Base-by-base conservation (phyloP, 1,284 basidiomycete species). In the Trametes pubescens region DNA sequence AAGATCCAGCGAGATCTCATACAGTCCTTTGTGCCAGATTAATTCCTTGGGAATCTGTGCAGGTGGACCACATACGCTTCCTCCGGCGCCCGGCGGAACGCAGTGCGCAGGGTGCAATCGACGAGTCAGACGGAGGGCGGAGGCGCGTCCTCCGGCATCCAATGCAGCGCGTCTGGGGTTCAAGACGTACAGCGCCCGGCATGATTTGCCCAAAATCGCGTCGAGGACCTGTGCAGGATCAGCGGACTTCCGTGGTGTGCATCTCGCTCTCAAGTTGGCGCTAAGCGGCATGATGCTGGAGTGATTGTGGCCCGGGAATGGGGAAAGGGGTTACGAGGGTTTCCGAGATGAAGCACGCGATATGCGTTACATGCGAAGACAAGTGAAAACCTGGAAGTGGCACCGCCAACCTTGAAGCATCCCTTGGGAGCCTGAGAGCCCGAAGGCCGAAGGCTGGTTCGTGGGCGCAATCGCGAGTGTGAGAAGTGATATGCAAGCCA, bases 1-100 rank as follows among this genome's bases (percentile, higher is more conserved):
- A 59, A 59, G 57, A 51, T 59, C 40, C 32, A 44, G 26, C 51
- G 14, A 34, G 57, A 59, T 59, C 57, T 22, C 26, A 35, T 46
- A 46, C 38, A 46, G 29, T 35, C 16, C 57, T 18, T 59, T 59
- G 49, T 46, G 38, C 49, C 32, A 43, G 29, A 35, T 34, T 44
- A 22, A 44, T 51, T 9, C 43, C 4, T 22, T 46, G 18, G 21
- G 37, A 34, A 59, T n/a, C 18, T 6, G 26, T n/a, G 49, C 49
- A 51, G 49, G 9, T 21, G 26, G 47, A 8, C 47, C 13, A 11
- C 13, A 3, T 48, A 11, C 24, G 24, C 14, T 48, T 48, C 24
- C 24, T 26, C 24, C 47, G 44, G 44, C 47, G 47, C 24, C 47
- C 47, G 26, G 14, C 24, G 24, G 47, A 24, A 16, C 7, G 24